Base-by-base conservation (phyloP, 2,329 filamentous ascomycete genomes). In the Exophiala calicioides region DNA sequence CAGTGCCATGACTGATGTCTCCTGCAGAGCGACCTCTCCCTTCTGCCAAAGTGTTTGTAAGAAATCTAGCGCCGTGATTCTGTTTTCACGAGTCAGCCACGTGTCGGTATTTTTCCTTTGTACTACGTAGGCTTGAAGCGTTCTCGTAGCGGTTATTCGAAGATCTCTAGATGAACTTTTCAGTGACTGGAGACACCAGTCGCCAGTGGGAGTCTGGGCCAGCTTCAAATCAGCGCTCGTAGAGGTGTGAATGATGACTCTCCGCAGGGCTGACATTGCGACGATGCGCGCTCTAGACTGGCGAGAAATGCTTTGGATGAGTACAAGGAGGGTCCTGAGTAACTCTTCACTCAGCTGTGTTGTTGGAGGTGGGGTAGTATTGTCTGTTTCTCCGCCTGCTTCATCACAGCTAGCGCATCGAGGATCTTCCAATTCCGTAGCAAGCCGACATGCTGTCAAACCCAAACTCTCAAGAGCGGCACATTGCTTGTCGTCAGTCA, bases 161-260 rank as follows among this genome's bases (percentile, higher is more conserved):
- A 97, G 72, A 64, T 97, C 93, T 61, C 91, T 80, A 15, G 89
- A 67, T 1, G 90, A 94, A 65, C 90, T 95, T 54, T 85, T 84
- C 29, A 97, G 72, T 0, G 86, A 88, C 57, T 85, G 81, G 3
- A 96, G 70, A 61, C 89, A 90, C 80, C 88, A 91, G 60, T 90
- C 84, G 0, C 88, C 90, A 30, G 88, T 70, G 1, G 70, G 65
- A 6, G 88, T 90, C 1, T 70, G 73, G 48, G 84, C 79, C 2
- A 96, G 70, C 54, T 87, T 80, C 21, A 91, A 69, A 42, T 86
- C 72, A 3, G 75, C 72, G 0, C 71, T 53, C 41, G 81, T 75
- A 12, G 73, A 70, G 3, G 81, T 82, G 65, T 95, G 89, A 36
- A 78, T 74, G 19, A 87, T 74, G 30, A 93, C 70, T 34, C 83